These are phyloP conservation scores for Limtongia smithiae DNA, from an alignment of 805 yeast species.

Conservation along the genomic window DNA sequence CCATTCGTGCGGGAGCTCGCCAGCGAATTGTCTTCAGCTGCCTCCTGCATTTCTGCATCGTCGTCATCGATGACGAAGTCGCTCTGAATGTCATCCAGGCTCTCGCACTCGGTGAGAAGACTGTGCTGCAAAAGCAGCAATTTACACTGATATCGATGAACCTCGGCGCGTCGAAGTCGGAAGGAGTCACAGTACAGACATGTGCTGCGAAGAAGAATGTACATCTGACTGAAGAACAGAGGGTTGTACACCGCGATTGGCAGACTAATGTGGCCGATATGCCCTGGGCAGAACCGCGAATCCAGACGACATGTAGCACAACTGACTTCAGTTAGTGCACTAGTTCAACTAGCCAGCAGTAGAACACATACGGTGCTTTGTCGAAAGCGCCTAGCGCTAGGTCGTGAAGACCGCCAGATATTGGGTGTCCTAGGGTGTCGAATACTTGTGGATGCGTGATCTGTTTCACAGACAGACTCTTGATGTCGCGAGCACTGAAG, in stretches of 20 bases:
- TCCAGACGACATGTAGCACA: constrained; percentile 96
- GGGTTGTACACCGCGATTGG: constrained; percentile 97
- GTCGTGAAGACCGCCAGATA: constrained; percentile 90
- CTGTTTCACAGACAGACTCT: constrained; percentile 87
- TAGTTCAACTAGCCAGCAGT: neutral
- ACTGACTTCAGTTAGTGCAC: constrained; percentile 30
- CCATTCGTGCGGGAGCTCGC: constrained; percentile 28
- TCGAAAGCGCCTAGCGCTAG: constrained; percentile 88
- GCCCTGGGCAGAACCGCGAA: constrained; percentile 95
- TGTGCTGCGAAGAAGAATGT: constrained; percentile 72
- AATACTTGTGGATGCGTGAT: constrained; percentile 93
- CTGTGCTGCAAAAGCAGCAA: constrained; percentile 84
- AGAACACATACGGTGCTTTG: constrained; percentile 21
- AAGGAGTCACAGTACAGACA: constrained; percentile 91
- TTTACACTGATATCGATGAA: constrained; percentile 73
- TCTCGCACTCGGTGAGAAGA: constrained; percentile 69
- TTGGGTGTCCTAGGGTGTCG: constrained; percentile 94
- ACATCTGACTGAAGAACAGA: constrained; percentile 86
- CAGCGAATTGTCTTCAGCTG: constrained; percentile 40
- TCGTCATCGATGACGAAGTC: constrained; percentile 44
- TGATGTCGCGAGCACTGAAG: constrained; percentile 74
- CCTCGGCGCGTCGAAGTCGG: constrained; percentile 63
- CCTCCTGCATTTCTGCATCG: constrained; percentile 49
- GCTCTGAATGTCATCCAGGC: constrained; percentile 59
- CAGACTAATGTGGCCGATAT: constrained; percentile 94